Base-by-base conservation (phyloP, 305 asterid genomes). In the Fraxinus latifolia region DNA sequence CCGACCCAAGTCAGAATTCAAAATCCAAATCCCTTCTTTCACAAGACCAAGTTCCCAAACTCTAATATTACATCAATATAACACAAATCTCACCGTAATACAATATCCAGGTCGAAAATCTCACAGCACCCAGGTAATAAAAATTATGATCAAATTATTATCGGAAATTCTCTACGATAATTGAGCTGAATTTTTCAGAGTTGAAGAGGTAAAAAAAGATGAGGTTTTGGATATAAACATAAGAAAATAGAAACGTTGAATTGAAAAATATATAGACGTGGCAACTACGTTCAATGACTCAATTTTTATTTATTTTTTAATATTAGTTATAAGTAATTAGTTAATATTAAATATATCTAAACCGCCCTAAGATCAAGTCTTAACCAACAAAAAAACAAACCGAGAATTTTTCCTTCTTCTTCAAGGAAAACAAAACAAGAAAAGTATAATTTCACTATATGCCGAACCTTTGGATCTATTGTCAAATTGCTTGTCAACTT, bases 1-100 rank as follows among this genome's bases (percentile, higher is more conserved):
- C 37, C 55, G 72, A 60, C 71, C 75, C 83, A 80, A 84, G 83
- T 88, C 87, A 84, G 73, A 21, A 82, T 21, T 31, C 33, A 44
- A 78, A 83, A 77, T 62, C 23, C 14, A 44, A 36, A 67, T 81
- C 80, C 17, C 79, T n/a, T 37, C 39, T 37, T 17, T 37, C 76
- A 65, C 73, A 23, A 65, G 73, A 31, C 25, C 42, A 21, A 71
- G 44, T 32, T 31, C 23, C 42, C 21, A 70, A 32, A 70, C 42
- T 68, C 3, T 29, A 29, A 80, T 72, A 77, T 75, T 47, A 4
- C n/a, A 76, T 36, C 76, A 60, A 60, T 36, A 55, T 32, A 76
- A 27, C 77, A 5, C 68, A 44, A 87, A 83, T 50, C 84, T 34
- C 67, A 71, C 74, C 85, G 77, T 71, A 71, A 27, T 62, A 36